Base-by-base conservation (phyloP, 1,284 basidiomycete genomes). In the Sanghuangporus baumii region DNA sequence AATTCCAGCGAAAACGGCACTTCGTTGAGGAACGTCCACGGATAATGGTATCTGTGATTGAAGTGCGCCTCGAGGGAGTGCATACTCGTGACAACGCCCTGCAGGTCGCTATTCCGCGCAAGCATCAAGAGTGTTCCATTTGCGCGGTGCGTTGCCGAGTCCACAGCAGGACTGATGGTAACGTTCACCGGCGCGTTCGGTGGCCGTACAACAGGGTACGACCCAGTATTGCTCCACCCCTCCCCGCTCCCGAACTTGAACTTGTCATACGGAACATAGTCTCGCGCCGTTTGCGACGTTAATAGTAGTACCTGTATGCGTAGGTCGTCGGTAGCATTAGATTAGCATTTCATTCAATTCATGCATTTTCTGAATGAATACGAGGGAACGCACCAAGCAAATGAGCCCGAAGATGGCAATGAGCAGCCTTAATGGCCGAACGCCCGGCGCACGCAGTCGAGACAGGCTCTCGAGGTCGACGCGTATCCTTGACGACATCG, bases 111-210 rank as follows among this genome's bases (percentile, higher is more conserved):
- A 62, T 79, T 80, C 37, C 78, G 72, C 9, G 76, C 77, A 1
- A 81, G 74, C 59, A 81, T 73, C 20, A 80, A 74, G 51, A 81
- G 74, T 0, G 77, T 77, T 2, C 79, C 79, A 66, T 80, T 80
- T 3, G 76, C 78, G 8, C 52, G 36, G 38, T 48, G 14, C 11
- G 57, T 59, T 47, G 23, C 36, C 38, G 57, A 59, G 51, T 64
- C 58, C 14, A 60, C 51, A 7, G 51, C 38, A 8, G 51, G 59
- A 7, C 18, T 31, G 52, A 31, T 46, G 23, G 59, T 61, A 9
- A 55, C 59, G 38, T 61, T 61, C 16, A 61, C 36, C 14, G 59
- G 51, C 31, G 38, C 31, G 38, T 55, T 41, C 18, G 59, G 59
- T 18, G 50, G 34, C 37, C 48, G 48, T 5, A 40, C 47, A 18